These are phyloP conservation scores for Meripilus lineatus DNA, from an alignment of 1,284 basidiomycete species.

Conservation along the genomic window DNA sequence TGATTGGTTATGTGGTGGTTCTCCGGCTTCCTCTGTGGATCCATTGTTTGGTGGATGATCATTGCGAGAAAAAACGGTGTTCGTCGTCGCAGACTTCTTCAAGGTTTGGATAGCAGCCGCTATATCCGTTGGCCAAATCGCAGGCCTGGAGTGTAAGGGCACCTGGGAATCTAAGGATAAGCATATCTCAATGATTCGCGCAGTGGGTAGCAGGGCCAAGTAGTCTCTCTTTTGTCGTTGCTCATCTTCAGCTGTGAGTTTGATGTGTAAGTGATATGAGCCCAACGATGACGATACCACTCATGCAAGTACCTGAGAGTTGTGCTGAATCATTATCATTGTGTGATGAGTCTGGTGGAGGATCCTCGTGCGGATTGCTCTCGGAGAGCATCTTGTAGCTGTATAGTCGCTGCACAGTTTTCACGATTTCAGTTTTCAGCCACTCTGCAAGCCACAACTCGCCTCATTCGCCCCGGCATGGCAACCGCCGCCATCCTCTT, in stretches of 20 bases:
- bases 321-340: constrained; percentile 4
- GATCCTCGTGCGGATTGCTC: constrained; percentile 12
- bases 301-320: background rate
- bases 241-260: constrained; percentile 2
- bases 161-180: constrained; percentile 65
- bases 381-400: constrained; percentile 21
- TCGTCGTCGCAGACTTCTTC: constrained; percentile 29
- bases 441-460: too few relatives aligned
- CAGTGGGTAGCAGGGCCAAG: constrained; percentile 55
- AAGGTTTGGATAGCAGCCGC: constrained; percentile 54
- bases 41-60: constrained; percentile 3
- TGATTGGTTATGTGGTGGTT: too few relatives aligned
- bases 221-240: constrained; percentile 41
- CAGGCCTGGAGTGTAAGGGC: constrained; percentile 49
- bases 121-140: constrained; percentile 68
- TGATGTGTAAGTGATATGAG: constrained; percentile 9
- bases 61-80: constrained; percentile 12
- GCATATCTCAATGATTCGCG: constrained; percentile 73
- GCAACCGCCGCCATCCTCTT: too few relatives aligned
- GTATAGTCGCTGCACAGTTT: constrained; percentile 32
- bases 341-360: constrained; percentile 4
- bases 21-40: too few relatives aligned
- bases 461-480: too few relatives aligned
- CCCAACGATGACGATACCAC: background rate
- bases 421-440: constrained; percentile 30